Evolutionary conservation across 768 basidiomycete species (phyloP), one percentile per base, ranked within the genome.

Genomic region (Leccinum ochraceum): DNA sequence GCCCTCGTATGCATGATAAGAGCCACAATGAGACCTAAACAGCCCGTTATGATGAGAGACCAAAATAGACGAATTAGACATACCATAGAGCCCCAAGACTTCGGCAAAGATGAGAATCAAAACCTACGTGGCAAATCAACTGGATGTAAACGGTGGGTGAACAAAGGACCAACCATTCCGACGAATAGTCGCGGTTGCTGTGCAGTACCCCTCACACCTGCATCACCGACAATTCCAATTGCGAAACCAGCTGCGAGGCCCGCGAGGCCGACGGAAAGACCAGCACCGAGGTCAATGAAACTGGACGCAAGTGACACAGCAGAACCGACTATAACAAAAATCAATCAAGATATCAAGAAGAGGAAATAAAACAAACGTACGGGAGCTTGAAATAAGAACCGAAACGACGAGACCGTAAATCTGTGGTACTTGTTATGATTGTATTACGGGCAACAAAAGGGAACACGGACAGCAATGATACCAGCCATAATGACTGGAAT

Each of bases 401-500:
- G 95, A 95, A 53, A 99, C 96, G 76, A 99, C 97, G 63, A 99
- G 87, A 70, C 97, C 97, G 78, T 99, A 98, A 68, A 93, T 94
- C 95, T 93, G 66, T 11, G 26, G 28, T 9, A 28, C 20, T 32
- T 20, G 49, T 63, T n/a, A 60, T 20, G 10, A 50, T 22, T 24
- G 16, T 17, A 5, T 52, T 2, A 17, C 37, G 9, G 57, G 39
- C 14, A 54, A 9, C 34, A 34, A 46, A 62, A 46, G 24, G 28
- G 42, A 32, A 46, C 36, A 87, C 94, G 66, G 67, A 98, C 96
- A 75, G 92, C 96, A 79, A 98, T 97, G 81, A 98, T 98, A 94
- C 96, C 96, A 83, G 96, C 96, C 96, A 98, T 98, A 78, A 99
- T 90, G 75, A 98, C 95, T 51, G 95, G 95, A 56, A 98, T 87